Evolutionary conservation across 768 basidiomycete genomes (phyloP).

Genomic region (Serendipita sp.): DNA sequence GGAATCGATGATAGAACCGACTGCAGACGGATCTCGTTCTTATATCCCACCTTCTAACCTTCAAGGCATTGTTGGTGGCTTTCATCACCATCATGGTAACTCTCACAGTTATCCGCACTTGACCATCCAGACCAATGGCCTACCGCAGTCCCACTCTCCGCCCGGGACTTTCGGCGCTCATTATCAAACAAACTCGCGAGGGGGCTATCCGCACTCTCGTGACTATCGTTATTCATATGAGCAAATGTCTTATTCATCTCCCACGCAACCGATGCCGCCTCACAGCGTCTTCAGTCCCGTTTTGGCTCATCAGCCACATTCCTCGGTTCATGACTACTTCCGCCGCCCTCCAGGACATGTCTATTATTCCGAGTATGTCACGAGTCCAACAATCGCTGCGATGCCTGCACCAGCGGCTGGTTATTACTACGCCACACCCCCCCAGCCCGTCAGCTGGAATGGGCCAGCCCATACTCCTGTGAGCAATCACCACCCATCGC

Average conservation of each 20-base stretch:
- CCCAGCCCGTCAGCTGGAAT: not conserved
- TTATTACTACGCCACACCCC: not conserved
- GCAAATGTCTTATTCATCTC: not conserved
- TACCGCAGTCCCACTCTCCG: not conserved
- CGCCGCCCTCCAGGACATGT: not conserved
- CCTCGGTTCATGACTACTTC: not conserved
- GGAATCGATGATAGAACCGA: not conserved
- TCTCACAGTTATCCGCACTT: not conserved
- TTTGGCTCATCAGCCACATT: not conserved
- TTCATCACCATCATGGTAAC: not conserved
- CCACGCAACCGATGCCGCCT: not conserved
- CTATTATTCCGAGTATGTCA: not conserved
- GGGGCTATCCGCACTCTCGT: not conserved
- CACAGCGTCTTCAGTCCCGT: not conserved
- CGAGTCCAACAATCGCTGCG: not conserved
- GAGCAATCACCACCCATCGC: not conserved
- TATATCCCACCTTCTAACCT: not conserved
- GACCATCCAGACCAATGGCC: not conserved
- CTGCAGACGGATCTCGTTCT: not conserved
- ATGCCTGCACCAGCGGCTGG: not conserved
- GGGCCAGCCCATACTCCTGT: not conserved
- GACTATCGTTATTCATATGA: conserved; percentile 1
- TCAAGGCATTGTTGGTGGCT: not conserved
- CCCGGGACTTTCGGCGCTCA: not conserved
- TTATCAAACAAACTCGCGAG: not conserved